These are phyloP conservation scores for Euryodendron excelsum DNA, from an alignment of 148 eudicot genomes.

Conservation along the genomic window DNA sequence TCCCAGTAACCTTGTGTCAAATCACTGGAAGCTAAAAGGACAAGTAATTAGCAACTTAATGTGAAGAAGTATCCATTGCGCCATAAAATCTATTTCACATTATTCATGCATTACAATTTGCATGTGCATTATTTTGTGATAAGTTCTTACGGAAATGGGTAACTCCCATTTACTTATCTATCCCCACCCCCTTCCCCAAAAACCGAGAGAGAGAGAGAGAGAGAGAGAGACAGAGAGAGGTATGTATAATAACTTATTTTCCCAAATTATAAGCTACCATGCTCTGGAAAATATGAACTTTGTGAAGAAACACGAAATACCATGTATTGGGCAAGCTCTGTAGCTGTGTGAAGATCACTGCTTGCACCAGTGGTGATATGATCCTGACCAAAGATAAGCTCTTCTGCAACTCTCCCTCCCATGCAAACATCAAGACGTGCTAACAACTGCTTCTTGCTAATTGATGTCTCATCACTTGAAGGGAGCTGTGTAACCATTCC, in stretches of 20 bases:
- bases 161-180: not conserved
- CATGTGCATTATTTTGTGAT: not conserved
- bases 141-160: not conserved
- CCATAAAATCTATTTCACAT: not conserved
- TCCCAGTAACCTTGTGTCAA: not conserved
- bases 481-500: slow-evolving; percentile 99
- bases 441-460: slow-evolving; percentile 83
- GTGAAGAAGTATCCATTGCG: not conserved
- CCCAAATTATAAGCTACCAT: not conserved
- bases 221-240: not conserved
- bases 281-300: not conserved
- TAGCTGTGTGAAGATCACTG: slow-evolving; percentile 85
- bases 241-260: not conserved
- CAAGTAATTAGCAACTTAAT: not conserved
- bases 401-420: slow-evolving; percentile 99
- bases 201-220: not conserved
- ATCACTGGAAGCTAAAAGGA: not conserved
- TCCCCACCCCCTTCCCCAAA: not conserved
- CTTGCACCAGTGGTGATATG: slow-evolving; percentile 94
- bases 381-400: slow-evolving; percentile 91
- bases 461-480: slow-evolving; percentile 82
- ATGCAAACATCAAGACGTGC: slow-evolving; percentile 99
- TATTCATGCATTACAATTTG: not conserved
- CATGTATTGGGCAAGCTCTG: slow-evolving; percentile 95
- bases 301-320: slow-evolving; percentile 33